These are phyloP conservation scores for Plasmodium coatneyi DNA, from an alignment of 169 alveolate species.

Conservation along the genomic window DNA sequence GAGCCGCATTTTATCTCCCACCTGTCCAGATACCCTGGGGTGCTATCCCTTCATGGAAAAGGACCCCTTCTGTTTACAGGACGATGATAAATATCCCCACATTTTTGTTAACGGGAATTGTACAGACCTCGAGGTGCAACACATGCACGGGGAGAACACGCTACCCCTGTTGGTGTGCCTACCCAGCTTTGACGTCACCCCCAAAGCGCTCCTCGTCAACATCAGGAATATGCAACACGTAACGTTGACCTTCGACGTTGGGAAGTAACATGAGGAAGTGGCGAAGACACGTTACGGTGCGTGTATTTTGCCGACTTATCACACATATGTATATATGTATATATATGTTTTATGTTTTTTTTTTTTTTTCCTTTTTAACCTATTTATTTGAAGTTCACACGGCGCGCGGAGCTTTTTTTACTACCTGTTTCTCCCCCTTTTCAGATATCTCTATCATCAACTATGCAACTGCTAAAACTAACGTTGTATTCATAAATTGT, in stretches of 20 bases:
- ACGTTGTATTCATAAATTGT: slow-evolving; percentile 51
- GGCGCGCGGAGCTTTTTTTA: neutral
- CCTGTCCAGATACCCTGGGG: slow-evolving; percentile 83
- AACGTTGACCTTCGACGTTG: slow-evolving; percentile 19
- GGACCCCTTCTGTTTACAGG: slow-evolving; percentile 79
- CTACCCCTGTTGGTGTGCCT: slow-evolving; percentile 59
- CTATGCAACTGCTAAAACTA: slow-evolving; percentile 14
- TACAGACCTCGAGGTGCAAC: slow-evolving; percentile 36
- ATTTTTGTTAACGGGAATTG: slow-evolving; percentile 77
- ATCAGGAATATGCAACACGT: slow-evolving; percentile 48
- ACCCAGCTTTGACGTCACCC: slow-evolving; percentile 28
- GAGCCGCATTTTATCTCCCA: slow-evolving; percentile 81
- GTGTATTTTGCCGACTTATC: neutral
- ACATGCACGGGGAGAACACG: slow-evolving; percentile 9
- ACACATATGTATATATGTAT: neutral
- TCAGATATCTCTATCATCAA: slow-evolving; percentile 20
- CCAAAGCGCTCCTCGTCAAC: slow-evolving; percentile 49
- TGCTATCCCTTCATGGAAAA: slow-evolving; percentile 78
- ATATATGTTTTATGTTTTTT: neutral
- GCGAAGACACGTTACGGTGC: neutral
- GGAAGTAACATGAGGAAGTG: neutral
- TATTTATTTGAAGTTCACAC: neutral
- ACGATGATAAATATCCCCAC: slow-evolving; percentile 75
- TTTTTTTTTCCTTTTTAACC: neutral
- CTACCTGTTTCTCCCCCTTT: neutral